Conservation (phyloP, 352 stramenopile genomes). For the Phytophthora uliginosa region DNA sequence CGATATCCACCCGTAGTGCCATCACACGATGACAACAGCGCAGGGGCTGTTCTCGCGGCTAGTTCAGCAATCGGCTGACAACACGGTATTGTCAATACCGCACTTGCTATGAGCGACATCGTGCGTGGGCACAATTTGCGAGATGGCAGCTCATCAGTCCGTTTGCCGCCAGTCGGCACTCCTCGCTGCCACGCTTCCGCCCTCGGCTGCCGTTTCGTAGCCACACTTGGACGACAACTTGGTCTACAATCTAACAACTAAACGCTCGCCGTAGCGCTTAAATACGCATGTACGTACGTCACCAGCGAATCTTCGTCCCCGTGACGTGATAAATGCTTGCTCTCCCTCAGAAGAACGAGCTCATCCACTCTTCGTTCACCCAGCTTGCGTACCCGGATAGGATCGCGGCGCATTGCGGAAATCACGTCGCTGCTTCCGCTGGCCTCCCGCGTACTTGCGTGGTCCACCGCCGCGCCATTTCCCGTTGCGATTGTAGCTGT, state of each 20-base stretch:
- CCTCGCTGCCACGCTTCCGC: neutral
- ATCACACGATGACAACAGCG: constrained; percentile 3
- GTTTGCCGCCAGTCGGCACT: neutral
- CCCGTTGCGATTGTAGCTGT: constrained; percentile 56
- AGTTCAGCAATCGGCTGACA: neutral
- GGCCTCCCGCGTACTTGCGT: constrained; percentile 60
- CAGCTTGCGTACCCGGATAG: constrained; percentile 37
- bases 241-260: constrained; percentile 15
- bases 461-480: constrained; percentile 59
- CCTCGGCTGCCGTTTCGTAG: neutral
- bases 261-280: constrained; percentile 6
- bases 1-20: neutral
- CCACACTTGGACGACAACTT: constrained; percentile 15
- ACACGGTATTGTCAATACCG: no score
- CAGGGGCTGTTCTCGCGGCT: neutral
- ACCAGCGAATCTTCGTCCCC: neutral
- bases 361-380: constrained; percentile 31
- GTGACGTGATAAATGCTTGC: constrained; percentile 11
- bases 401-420: constrained; percentile 37
- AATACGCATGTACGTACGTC: constrained; percentile 21
- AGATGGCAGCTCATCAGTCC: neutral
- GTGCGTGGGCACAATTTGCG: neutral
- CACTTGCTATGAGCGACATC: neutral
- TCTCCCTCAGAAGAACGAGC: constrained; percentile 12
- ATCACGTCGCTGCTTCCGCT: constrained; percentile 48